These are phyloP conservation scores for Pestalotiopsis sp. DNA, from an alignment of 2,329 filamentous ascomycete genomes.

Conservation along the genomic window DNA sequence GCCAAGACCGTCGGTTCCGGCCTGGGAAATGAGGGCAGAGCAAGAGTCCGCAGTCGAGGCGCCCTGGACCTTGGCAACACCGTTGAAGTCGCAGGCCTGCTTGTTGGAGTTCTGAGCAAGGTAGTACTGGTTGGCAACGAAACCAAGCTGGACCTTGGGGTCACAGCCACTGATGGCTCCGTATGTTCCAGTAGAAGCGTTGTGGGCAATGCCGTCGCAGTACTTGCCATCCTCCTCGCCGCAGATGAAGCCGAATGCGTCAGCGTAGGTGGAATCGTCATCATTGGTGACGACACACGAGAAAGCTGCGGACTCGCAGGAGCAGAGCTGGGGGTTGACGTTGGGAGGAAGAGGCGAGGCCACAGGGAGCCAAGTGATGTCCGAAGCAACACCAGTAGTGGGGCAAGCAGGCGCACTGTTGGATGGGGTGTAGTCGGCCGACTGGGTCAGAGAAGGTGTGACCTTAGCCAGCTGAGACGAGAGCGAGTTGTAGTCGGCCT, in stretches of 20 bases:
- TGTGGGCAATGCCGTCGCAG: constrained; percentile 71
- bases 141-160: constrained; percentile 71
- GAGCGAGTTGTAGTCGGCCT: constrained; percentile 76
- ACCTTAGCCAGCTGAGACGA: constrained; percentile 71
- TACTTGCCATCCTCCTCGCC: constrained; percentile 51
- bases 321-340: constrained; percentile 78
- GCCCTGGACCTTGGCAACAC: constrained; percentile 60
- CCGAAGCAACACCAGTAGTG: constrained; percentile 52
- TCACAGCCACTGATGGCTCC: constrained; percentile 81
- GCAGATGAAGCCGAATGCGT: constrained; percentile 78
- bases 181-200: constrained; percentile 70
- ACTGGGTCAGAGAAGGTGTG: constrained; percentile 67
- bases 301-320: constrained; percentile 80
- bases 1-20: constrained; percentile 63
- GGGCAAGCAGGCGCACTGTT: constrained; percentile 79
- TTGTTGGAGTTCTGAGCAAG: constrained; percentile 47
- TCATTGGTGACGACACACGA: constrained; percentile 67
- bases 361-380: constrained; percentile 68
- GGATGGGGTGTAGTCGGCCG: constrained; percentile 70
- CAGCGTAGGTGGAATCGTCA: constrained; percentile 60
- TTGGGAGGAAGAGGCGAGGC: constrained; percentile 75
- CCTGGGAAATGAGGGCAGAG: constrained; percentile 60
- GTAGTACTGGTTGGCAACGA: constrained; percentile 77
- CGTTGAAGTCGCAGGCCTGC: constrained; percentile 72
- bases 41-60: constrained; percentile 56